Percentiles rank a stretch among this genome's conserved stretches.
Evolutionary conservation across 2,329 filamentous ascomycete species (phyloP).

Genomic region (Penicillium corylophilum): DNA sequence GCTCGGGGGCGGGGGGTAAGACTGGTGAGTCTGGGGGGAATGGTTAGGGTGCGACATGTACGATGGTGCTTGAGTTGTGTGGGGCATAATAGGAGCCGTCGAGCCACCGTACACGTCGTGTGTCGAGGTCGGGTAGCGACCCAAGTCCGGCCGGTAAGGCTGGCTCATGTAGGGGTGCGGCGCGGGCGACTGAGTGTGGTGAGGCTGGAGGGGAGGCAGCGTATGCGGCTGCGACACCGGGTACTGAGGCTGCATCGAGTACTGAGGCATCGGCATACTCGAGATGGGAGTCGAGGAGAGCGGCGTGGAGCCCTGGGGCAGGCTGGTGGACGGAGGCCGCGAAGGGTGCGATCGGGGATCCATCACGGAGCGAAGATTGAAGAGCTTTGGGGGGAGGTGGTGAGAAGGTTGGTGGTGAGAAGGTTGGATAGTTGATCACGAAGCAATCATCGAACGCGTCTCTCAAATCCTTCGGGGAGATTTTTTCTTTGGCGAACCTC

Average conservation of each 20-base stretch:
- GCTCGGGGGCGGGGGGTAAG: slow-evolving; percentile 40
- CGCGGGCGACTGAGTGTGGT: slow-evolving; percentile 45
- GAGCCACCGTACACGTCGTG: slow-evolving; percentile 46
- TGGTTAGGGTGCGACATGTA: slow-evolving; percentile 43
- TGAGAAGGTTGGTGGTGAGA: slow-evolving; percentile 2
- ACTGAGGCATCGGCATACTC: slow-evolving; percentile 49
- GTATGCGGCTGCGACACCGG: slow-evolving; percentile 45
- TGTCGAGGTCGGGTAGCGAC: slow-evolving; percentile 43
- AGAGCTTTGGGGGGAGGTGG: slow-evolving; percentile 14
- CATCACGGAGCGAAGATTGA: slow-evolving; percentile 27
- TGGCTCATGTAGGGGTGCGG: slow-evolving; percentile 44
- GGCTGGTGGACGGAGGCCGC: slow-evolving; percentile 45
- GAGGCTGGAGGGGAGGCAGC: slow-evolving; percentile 48
- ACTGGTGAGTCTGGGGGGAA: slow-evolving; percentile 40
- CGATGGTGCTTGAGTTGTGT: slow-evolving; percentile 43
- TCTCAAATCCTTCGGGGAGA: slow-evolving; percentile 9
- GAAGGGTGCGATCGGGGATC: slow-evolving; percentile 46
- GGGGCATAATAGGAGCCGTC: slow-evolving; percentile 43
- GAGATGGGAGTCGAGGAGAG: slow-evolving; percentile 46
- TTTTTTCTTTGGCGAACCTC: slow-evolving; percentile 12
- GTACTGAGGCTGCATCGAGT: slow-evolving; percentile 48
- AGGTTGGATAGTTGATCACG: slow-evolving; percentile 26
- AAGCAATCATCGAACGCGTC: slow-evolving; percentile 37
- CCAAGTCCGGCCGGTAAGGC: slow-evolving; percentile 44
- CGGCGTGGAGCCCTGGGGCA: slow-evolving; percentile 47